Evolutionary conservation across 257 asterid species (phyloP), one percentile per base, ranked within the genome.

Genomic region (Handroanthus guayacan): DNA sequence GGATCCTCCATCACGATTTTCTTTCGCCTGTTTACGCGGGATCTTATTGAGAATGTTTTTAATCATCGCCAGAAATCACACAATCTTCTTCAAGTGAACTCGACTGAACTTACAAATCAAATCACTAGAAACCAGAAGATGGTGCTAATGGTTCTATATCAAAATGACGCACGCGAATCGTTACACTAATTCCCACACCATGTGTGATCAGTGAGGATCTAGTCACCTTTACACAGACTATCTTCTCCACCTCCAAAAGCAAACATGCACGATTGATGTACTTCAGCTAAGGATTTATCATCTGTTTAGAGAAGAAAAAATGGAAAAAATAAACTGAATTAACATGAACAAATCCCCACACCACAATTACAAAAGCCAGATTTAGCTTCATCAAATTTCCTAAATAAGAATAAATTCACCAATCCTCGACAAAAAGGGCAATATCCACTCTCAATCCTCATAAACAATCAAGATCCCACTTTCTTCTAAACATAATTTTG

Each of bases 1-100:
- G 50, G 85, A n/a, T 66, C 86, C 90, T 68, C 89, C 91, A 77
- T 88, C 90, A 31, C 85, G 89, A 62, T 71, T 70, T 45, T 88
- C 93, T 0, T 88, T 88, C 38, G 75, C 81, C 72, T 87, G 89
- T 71, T 88, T 88, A 75, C 87, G 72, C 1, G 93, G 93, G 43
- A 88, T 80, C 89, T 79, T 83, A 80, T 88, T 88, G 58, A 88
- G 88, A 70, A 88, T 84, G 61, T 88, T 89, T 51, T 86, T 88
- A 62, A 88, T 84, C 93, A 88, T 88, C 79, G 62, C 76, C 55
- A 73, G 48, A 54, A 70, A 61, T 64, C 78, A 78, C 78, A 78
- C 82, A 82, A 55, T 58, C 78, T 56, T 82, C 67, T 82, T 66
- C 48, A 61, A 50, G 47, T 67, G 37, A 64, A 55, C 61, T 48